These are phyloP conservation scores for Nemania sp. DNA, from an alignment of 2,329 filamentous ascomycete species.

Conservation along the genomic window DNA sequence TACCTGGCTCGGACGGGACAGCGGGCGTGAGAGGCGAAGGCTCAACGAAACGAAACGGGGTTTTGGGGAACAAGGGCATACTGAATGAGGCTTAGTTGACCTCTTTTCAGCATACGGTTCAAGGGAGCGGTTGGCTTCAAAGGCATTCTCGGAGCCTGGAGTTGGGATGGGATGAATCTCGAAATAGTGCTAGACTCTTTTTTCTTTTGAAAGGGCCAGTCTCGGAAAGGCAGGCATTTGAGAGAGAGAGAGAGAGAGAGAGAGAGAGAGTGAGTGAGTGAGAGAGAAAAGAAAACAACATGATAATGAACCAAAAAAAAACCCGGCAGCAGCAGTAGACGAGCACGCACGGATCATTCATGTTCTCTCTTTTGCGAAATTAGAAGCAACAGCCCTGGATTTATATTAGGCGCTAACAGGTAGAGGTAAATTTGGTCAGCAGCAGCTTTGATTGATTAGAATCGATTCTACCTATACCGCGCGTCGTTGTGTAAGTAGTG, in stretches of 20 bases:
- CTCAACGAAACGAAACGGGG: background rate
- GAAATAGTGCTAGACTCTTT: conserved; percentile 22
- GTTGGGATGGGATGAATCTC: conserved; percentile 23
- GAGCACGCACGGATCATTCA: background rate
- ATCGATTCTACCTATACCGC: background rate
- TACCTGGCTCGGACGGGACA: conserved; percentile 55
- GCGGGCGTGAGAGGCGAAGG: conserved; percentile 1
- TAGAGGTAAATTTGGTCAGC: background rate
- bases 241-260: background rate
- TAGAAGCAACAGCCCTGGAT: background rate
- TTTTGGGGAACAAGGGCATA: conserved; percentile 4
- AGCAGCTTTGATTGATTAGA: background rate
- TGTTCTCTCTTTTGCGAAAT: background rate
- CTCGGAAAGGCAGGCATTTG: conserved; percentile 15
- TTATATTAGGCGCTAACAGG: background rate
- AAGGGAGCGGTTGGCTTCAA: background rate
- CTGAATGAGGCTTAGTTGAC: background rate
- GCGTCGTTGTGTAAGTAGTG: too few species aligned
- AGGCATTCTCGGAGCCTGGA: conserved; percentile 26
- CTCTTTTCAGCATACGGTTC: background rate
- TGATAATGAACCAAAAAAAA: conserved; percentile 14
- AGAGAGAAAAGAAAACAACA: too few species aligned
- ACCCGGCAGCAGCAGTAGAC: conserved; percentile 7
- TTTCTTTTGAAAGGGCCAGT: conserved; percentile 17
- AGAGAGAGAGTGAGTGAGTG: too few species aligned